A percentile compares a stretch with the other conserved stretches of the same genome.
phyloP scores from a whole-genome alignment of 2,329 filamentous ascomycete species.

The Leptographium lundbergii region DNA sequence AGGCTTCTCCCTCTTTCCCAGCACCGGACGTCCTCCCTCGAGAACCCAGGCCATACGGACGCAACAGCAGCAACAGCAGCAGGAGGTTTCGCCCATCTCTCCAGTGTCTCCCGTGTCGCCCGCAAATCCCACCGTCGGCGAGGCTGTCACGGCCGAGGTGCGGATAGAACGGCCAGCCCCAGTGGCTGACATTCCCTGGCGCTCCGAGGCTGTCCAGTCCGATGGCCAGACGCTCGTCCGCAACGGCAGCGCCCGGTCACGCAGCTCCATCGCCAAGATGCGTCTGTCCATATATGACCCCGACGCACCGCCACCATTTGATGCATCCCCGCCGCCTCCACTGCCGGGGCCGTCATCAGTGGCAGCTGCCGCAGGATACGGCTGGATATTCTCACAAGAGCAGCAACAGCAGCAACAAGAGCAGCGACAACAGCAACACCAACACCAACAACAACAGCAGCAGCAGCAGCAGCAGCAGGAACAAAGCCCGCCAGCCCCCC shows the following conservation, averaged over 20 bases:
- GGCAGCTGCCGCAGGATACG: not conserved
- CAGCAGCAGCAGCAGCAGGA: conserved; percentile 9
- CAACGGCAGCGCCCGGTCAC: conserved; percentile 35
- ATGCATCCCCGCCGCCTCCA: conserved; percentile 6
- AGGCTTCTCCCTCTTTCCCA: conserved; percentile 47
- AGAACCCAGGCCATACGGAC: conserved; percentile 24
- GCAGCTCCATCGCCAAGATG: conserved; percentile 44
- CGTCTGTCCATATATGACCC: conserved; percentile 24
- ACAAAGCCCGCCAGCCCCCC: conserved; percentile 32
- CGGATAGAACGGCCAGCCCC: conserved; percentile 28
- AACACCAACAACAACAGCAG: conserved; percentile 8
- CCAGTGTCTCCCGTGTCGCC: not conserved
- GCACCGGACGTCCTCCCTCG: conserved; percentile 30
- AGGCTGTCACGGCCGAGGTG: conserved; percentile 11
- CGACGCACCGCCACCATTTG: conserved; percentile 6
- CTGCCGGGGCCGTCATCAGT: conserved; percentile 5
- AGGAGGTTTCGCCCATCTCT: not conserved
- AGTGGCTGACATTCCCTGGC: conserved; percentile 27
- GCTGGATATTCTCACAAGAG: not conserved
- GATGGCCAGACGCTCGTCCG: conserved; percentile 36
- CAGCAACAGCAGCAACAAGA: too few relatives aligned
- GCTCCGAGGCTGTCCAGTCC: conserved; percentile 36
- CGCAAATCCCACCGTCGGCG: conserved; percentile 1
- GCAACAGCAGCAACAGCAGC: too few relatives aligned
- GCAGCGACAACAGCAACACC: not conserved